Evolutionary conservation across 108 stramenopile genomes (phyloP), one percentile per base, ranked within the genome.

Genomic region (Mediolabrus comicus): DNA sequence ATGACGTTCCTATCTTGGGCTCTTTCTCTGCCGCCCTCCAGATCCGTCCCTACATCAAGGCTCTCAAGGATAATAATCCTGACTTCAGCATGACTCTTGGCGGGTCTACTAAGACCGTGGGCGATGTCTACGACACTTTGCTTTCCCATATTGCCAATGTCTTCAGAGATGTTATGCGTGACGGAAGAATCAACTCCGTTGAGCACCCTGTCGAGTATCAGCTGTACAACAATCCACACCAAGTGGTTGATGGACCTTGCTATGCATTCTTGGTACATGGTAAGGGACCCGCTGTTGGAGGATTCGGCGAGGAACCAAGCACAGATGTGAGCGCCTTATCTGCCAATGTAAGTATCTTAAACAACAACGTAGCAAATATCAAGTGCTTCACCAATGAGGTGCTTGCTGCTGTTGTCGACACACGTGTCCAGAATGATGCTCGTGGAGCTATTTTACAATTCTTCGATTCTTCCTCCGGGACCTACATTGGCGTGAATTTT

Each of bases 181-280:
- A 65, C 11, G 63, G 63, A 4, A 0, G 13, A 0, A 65, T 54
- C 12, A 22, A 65, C 4, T n/a, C 25, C 24, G 16, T 8, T 12
- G 3, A 4, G 5, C 63, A 65, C 14, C 63, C 63, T 25, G 53
- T 14, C 13, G 63, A 65, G 29, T 53, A 54, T n/a, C 3, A 28
- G 13, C 52, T 65, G 9, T 65, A 55, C 29, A 25, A 65, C 27
- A 65, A 65, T 13, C 13, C 24, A 1, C 4, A 65, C 17, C 24
- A n/a, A 14, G 63, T 65, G 17, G 38, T 71, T 27, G 70, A 71
- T 35, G 70, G 70, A n/a, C 70, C 70, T 13, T 69, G 68, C 39
- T 69, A 69, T 22, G 68, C 25, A 6, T 69, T 69, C 59, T n/a
- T 69, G 1, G 59, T 69, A 2, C 68, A 69, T 41, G 68, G 68